These are phyloP conservation scores for Friedmanniomyces endolithicus DNA, from an alignment of 495 filamentous ascomycete species.

Conservation along the genomic window DNA sequence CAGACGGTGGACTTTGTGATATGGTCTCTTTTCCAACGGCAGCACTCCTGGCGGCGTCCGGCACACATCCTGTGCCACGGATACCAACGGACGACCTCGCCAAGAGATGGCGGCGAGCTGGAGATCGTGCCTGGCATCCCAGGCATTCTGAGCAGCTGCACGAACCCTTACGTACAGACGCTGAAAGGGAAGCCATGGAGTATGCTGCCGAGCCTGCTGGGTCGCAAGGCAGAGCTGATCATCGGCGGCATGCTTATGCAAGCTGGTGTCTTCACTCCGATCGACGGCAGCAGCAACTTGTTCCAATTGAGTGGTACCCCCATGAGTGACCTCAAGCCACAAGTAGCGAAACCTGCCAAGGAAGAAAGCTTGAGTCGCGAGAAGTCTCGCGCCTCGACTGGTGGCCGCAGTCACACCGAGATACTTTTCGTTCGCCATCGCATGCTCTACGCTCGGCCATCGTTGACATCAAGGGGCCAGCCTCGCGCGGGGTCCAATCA, in stretches of 20 bases:
- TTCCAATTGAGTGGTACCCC: slow-evolving; percentile 60
- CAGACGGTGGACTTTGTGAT: slow-evolving; percentile 81
- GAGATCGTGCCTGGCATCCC: slow-evolving; percentile 35
- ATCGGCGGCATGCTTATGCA: slow-evolving; percentile 72
- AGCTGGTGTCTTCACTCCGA: slow-evolving; percentile 60
- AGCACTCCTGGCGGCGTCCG: slow-evolving; percentile 39
- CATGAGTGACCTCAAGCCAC: slow-evolving; percentile 4
- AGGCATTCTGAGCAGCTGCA: slow-evolving; percentile 43
- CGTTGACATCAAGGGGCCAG: slow-evolving; percentile 51
- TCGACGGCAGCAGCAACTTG: slow-evolving; percentile 50
- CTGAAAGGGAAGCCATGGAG: slow-evolving; percentile 65
- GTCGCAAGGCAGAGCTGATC: slow-evolving; percentile 62
- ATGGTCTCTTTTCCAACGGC: slow-evolving; percentile 53
- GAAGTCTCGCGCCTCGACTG: background rate
- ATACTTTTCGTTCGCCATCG: slow-evolving; percentile 71
- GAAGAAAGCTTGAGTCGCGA: background rate
- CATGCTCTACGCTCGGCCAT: slow-evolving; percentile 72
- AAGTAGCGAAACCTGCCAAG: background rate
- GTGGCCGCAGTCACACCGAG: slow-evolving; percentile 11
- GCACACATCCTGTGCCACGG: slow-evolving; percentile 71
- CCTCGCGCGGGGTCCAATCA: slow-evolving; percentile 64
- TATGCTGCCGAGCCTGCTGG: slow-evolving; percentile 55
- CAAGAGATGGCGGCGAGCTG: slow-evolving; percentile 23
- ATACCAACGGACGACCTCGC: slow-evolving; percentile 37
- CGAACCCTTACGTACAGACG: slow-evolving; percentile 56